These are phyloP conservation scores for Rhizoctonia solani DNA, from an alignment of 1,284 basidiomycete species.

Conservation along the genomic window DNA sequence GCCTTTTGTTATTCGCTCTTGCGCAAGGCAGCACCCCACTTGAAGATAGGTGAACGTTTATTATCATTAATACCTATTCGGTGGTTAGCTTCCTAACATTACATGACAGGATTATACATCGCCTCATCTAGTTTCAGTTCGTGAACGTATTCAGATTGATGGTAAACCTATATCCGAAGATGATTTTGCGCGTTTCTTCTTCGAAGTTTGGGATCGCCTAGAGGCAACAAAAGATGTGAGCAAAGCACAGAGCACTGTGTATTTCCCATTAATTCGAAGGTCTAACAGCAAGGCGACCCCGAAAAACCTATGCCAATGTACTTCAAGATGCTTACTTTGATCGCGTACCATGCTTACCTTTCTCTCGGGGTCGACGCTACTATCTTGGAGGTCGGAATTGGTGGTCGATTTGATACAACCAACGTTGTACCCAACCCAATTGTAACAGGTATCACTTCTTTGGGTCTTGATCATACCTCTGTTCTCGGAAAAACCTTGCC, in stretches of 20 bases:
- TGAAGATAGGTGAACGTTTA: conserved; percentile 65
- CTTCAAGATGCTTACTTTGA: conserved; percentile 90
- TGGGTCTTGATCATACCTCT: conserved; percentile 93
- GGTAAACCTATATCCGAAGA: conserved; percentile 88
- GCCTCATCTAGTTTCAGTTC: conserved; percentile 93
- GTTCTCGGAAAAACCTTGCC: conserved; percentile 88
- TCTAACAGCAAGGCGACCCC: conserved; percentile 41
- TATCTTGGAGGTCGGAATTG: conserved; percentile 96
- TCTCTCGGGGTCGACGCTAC: conserved; percentile 82
- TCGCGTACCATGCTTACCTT: conserved; percentile 92
- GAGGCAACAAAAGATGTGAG: conserved; percentile 67
- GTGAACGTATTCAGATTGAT: conserved; percentile 95
- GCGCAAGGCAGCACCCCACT: conserved; percentile 62
- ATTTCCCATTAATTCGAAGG: neutral
- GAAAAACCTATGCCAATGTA: conserved; percentile 84
- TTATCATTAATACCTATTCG: neutral
- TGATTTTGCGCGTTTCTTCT: conserved; percentile 90
- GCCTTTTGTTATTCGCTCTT: conserved; percentile 86
- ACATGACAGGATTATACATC: conserved; percentile 82
- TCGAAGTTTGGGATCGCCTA: conserved; percentile 93
- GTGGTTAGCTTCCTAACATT: neutral
- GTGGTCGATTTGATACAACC: conserved; percentile 93
- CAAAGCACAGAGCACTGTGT: conserved; percentile 7
- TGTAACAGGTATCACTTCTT: conserved; percentile 85
- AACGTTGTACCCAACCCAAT: conserved; percentile 92